A percentile compares a stretch with the other conserved stretches of the same genome.
phyloP scores from a whole-genome alignment of 2,329 filamentous ascomycete species.

The Ceratocystis smalleyi region DNA sequence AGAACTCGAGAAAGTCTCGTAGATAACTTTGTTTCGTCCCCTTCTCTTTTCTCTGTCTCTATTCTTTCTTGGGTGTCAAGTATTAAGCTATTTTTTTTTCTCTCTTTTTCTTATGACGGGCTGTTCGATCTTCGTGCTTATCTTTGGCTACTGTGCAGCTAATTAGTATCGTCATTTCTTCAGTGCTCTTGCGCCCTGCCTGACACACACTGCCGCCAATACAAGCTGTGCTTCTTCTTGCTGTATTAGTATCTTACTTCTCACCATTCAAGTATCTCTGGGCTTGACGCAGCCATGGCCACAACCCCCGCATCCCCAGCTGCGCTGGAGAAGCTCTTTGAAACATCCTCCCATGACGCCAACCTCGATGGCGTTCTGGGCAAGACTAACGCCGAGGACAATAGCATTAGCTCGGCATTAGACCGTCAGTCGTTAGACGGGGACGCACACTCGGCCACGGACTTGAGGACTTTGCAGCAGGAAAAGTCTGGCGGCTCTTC shows the following conservation, averaged over 20 bases:
- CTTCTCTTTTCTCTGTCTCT: neutral
- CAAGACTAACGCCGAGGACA: neutral
- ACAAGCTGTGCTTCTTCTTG: neutral
- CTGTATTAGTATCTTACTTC: neutral
- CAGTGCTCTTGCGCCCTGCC: neutral
- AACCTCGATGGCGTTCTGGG: neutral
- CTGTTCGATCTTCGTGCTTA: neutral
- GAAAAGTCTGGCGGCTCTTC: conserved; percentile 32
- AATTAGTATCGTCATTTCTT: neutral
- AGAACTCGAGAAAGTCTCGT: neutral
- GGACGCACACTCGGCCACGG: neutral
- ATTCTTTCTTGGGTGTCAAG: neutral
- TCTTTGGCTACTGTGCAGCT: neutral
- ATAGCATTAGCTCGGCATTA: neutral
- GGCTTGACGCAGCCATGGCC: neutral
- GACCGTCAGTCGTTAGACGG: neutral
- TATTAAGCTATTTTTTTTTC: neutral
- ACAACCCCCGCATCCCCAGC: neutral
- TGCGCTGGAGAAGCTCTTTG: neutral
- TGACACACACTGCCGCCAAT: neutral
- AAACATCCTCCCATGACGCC: neutral
- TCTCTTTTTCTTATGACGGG: neutral
- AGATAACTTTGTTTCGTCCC: neutral
- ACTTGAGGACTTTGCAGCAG: neutral
- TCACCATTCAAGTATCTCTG: neutral